A percentile compares a stretch with the other conserved stretches of the same genome.
Conservation (phyloP, 2,329 filamentous ascomycete genomes). For the Neodidymelliopsis sp. region DNA sequence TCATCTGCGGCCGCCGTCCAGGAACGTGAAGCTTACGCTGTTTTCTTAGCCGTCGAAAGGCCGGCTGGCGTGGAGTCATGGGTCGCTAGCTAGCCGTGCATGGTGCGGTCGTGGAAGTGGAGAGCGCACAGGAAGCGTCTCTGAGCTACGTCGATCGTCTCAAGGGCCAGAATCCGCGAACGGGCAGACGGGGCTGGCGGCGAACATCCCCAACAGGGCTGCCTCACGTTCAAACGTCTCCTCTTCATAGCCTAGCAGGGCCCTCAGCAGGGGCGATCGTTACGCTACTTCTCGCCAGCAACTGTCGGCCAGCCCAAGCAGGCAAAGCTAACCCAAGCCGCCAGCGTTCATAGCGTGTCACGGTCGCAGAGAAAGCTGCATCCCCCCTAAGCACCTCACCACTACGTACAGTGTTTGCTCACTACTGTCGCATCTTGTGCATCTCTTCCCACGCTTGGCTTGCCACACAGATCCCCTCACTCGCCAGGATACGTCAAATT, state of each 20-base stretch:
- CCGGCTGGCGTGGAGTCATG: conserved; percentile 30
- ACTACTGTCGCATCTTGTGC: conserved; percentile 34
- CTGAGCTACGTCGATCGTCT: conserved; percentile 43
- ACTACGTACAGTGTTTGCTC: conserved; percentile 24
- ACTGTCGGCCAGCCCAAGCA: conserved; percentile 27
- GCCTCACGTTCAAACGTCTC: conserved; percentile 30
- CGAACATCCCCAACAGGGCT: conserved; percentile 40
- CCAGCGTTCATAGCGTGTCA: conserved; percentile 38
- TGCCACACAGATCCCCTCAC: conserved; percentile 27
- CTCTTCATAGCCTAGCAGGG: conserved; percentile 26
- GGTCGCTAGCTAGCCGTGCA: conserved; percentile 29
- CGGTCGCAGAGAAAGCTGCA: conserved; percentile 34
- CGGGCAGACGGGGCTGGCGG: conserved; percentile 38
- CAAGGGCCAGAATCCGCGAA: conserved; percentile 46
- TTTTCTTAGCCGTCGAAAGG: conserved; percentile 22
- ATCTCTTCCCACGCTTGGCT: conserved; percentile 35
- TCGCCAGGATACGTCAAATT: conserved; percentile 26
- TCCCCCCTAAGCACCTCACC: conserved; percentile 29
- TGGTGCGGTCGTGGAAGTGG: conserved; percentile 38
- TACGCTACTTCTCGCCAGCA: conserved; percentile 35
- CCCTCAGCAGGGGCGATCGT: conserved; percentile 40
- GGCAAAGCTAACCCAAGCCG: conserved; percentile 11
- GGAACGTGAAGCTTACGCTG: conserved; percentile 40
- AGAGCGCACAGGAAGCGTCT: conserved; percentile 23
- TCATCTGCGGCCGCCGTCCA: conserved; percentile 37